A percentile compares a stretch with the other conserved stretches of the same genome.
These are phyloP conservation scores for Taphrina populina DNA, from an alignment of 1,139 yeast genomes.

Conservation along the genomic window DNA sequence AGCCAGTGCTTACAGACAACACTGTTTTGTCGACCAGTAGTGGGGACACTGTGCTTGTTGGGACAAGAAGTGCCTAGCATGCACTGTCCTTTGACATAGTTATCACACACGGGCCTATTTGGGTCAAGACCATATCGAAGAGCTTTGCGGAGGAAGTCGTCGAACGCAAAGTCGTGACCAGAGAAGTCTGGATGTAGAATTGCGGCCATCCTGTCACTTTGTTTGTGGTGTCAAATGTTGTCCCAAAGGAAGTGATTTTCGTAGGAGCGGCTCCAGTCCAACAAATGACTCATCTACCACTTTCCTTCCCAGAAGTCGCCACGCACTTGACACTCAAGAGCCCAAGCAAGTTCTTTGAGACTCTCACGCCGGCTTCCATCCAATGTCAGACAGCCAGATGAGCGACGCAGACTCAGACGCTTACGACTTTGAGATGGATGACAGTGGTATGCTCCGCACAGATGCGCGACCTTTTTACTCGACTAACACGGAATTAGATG, in stretches of 20 bases:
- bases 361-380: background rate
- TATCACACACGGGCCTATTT: slow-evolving; percentile 84
- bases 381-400: slow-evolving; percentile 27
- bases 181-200: slow-evolving; percentile 25
- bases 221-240: background rate
- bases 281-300: too few species aligned
- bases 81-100: slow-evolving; percentile 71
- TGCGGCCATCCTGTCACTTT: background rate
- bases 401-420: slow-evolving; percentile 19
- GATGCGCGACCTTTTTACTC: background rate
- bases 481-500: slow-evolving; percentile 1
- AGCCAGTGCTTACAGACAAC: slow-evolving; percentile 98
- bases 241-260: too few species aligned
- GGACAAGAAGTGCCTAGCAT: slow-evolving; percentile 85
- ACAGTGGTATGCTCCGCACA: slow-evolving; percentile 1
- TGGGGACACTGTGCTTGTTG: slow-evolving; percentile 70
- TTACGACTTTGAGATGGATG: slow-evolving; percentile 23
- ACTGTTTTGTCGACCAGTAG: slow-evolving; percentile 61
- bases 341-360: too few species aligned
- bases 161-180: slow-evolving; percentile 63
- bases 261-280: too few species aligned
- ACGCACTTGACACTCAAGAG: too few species aligned
- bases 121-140: slow-evolving; percentile 83
- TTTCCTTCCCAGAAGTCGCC: too few species aligned
- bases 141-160: slow-evolving; percentile 75